Percentiles rank a stretch among this genome's conserved stretches.
phyloP scores from a whole-genome alignment of 225 moss, liverwort and hornwort species.

The Anthoceros angustus region DNA sequence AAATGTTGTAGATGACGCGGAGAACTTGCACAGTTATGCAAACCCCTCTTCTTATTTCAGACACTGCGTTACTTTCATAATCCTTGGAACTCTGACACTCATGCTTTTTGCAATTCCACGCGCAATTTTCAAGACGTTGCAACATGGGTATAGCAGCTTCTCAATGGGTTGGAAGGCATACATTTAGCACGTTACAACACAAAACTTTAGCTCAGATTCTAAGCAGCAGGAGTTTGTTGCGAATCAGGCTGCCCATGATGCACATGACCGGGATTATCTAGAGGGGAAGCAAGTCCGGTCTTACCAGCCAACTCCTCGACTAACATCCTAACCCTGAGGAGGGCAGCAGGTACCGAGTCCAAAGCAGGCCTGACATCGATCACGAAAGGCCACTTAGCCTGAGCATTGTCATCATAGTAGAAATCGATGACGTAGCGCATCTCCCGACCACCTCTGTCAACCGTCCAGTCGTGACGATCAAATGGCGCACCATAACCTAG shows the following conservation, averaged over 20 bases:
- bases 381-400: neutral
- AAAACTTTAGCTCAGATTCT: neutral
- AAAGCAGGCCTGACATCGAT: neutral
- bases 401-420: neutral
- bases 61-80: no score
- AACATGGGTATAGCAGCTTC: no score
- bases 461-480: conserved; percentile 3
- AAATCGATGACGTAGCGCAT: conserved; percentile 4
- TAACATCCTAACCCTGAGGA: neutral
- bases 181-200: no score
- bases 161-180: no score
- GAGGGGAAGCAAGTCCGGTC: neutral
- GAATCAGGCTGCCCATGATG: neutral
- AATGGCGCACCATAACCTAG: conserved; percentile 3
- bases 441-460: conserved; percentile 1
- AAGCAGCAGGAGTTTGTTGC: conserved; percentile 1
- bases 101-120: no score
- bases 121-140: no score
- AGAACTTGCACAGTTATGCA: no score
- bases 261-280: neutral
- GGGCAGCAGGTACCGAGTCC: neutral
- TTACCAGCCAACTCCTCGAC: neutral
- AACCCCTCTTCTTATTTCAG: no score
- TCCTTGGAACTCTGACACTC: no score
- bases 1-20: no score